Evolutionary conservation across 2,329 filamentous ascomycete genomes (phyloP).

Genomic region (Penicillium aurantiogriseum): DNA sequence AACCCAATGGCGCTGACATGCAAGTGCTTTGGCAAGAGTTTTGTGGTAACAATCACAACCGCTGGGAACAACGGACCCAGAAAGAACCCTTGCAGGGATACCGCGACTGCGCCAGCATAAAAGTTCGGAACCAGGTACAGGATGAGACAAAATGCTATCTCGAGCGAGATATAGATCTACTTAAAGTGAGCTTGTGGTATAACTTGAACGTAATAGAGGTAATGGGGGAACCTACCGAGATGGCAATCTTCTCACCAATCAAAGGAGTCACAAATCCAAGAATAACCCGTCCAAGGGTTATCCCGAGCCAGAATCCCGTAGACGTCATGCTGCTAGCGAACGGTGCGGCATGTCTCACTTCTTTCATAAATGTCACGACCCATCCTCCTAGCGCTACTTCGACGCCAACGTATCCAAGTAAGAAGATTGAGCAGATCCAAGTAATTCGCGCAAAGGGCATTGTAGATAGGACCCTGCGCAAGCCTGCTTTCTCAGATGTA

Average conservation of each 20-base stretch:
- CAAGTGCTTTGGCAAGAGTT: constrained; percentile 65
- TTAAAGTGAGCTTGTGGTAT: not conserved
- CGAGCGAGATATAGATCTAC: constrained; percentile 59
- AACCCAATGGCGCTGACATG: constrained; percentile 73
- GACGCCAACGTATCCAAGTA: constrained; percentile 71
- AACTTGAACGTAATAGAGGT: not conserved
- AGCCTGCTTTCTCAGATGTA: not conserved
- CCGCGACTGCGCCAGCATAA: constrained; percentile 68
- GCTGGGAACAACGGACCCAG: constrained; percentile 71
- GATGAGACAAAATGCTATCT: constrained; percentile 66
- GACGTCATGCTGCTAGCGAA: constrained; percentile 68
- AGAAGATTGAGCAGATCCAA: constrained; percentile 67
- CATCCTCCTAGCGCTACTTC: constrained; percentile 67
- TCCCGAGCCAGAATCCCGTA: constrained; percentile 74
- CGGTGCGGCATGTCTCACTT: constrained; percentile 60
- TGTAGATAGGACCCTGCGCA: not conserved
- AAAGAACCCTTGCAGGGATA: constrained; percentile 69
- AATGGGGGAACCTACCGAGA: constrained; percentile 39
- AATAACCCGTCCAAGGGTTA: constrained; percentile 67
- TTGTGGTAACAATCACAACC: constrained; percentile 66
- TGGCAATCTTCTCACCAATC: constrained; percentile 66
- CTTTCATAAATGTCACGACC: constrained; percentile 78
- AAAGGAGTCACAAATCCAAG: constrained; percentile 63
- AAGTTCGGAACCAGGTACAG: constrained; percentile 82
- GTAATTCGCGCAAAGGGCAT: constrained; percentile 4